A percentile compares a stretch with the other conserved stretches of the same genome.
phyloP scores from a whole-genome alignment of 257 asterid genomes.

The Penstemon barbatus region DNA sequence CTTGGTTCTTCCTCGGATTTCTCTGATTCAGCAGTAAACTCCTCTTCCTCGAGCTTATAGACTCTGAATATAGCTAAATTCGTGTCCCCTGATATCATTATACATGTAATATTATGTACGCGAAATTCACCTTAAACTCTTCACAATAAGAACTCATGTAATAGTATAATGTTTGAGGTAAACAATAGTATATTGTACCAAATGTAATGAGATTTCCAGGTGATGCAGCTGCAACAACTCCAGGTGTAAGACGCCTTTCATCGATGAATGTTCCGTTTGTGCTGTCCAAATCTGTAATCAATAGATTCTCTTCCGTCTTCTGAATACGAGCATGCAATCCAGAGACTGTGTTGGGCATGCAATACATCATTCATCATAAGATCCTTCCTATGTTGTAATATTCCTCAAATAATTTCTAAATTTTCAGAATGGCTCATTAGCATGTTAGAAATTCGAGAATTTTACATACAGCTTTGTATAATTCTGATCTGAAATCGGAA shows the following conservation, averaged over 20 bases:
- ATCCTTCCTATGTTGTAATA: neutral
- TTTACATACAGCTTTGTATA: neutral
- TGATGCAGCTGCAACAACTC: slow-evolving; percentile 60
- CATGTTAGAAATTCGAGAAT: neutral
- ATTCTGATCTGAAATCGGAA: neutral
- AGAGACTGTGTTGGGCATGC: slow-evolving; percentile 53
- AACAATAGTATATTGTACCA: slow-evolving; percentile 41
- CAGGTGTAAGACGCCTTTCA: slow-evolving; percentile 71
- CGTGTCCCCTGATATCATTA: slow-evolving; percentile 55
- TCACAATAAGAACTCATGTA: neutral
- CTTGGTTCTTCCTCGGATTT: slow-evolving; percentile 29
- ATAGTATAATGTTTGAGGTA: too few species aligned
- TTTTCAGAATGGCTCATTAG: neutral
- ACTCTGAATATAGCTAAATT: slow-evolving; percentile 78
- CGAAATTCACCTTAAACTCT: neutral
- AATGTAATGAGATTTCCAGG: slow-evolving; percentile 75
- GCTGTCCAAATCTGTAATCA: slow-evolving; percentile 86
- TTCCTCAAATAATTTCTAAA: neutral
- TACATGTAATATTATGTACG: neutral
- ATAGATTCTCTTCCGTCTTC: slow-evolving; percentile 61
- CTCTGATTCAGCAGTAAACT: slow-evolving; percentile 34
- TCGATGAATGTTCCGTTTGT: slow-evolving; percentile 86
- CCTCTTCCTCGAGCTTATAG: slow-evolving; percentile 47
- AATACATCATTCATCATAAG: neutral
- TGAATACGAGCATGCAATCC: slow-evolving; percentile 73